These are phyloP conservation scores for Tricholoma hemisulphureum DNA, from an alignment of 768 basidiomycete species.

Conservation along the genomic window DNA sequence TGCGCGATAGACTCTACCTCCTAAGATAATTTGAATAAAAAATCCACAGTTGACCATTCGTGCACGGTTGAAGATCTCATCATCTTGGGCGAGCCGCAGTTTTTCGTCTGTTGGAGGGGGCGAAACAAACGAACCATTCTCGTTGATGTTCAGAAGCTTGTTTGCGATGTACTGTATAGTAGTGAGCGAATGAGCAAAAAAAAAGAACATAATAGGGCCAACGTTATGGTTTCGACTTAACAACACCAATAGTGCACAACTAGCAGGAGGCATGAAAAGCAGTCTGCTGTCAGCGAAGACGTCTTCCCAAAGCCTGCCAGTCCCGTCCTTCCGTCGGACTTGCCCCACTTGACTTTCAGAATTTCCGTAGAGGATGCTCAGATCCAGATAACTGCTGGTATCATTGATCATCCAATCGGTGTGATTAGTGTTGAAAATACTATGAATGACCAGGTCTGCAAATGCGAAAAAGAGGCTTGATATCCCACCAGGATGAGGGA, in stretches of 20 bases:
- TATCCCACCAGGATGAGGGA: conserved; percentile 64
- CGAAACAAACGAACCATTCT: conserved; percentile 46
- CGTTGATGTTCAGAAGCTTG: conserved; percentile 68
- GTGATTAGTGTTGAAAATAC: conserved; percentile 60
- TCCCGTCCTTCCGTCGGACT: conserved; percentile 63
- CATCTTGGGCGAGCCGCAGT: conserved; percentile 50
- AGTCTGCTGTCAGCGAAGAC: conserved; percentile 67
- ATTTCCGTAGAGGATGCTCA: conserved; percentile 72
- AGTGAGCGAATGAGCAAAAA: conserved; percentile 3
- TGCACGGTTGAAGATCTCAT: conserved; percentile 74
- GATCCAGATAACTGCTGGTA: conserved; percentile 72
- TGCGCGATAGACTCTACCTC: conserved; percentile 31
- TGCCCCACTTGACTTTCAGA: conserved; percentile 43
- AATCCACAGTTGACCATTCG: conserved; percentile 72
- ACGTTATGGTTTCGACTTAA: conserved; percentile 76
- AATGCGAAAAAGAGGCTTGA: conserved; percentile 78
- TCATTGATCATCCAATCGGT: conserved; percentile 54
- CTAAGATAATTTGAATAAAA: conserved; percentile 69
- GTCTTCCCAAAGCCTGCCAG: conserved; percentile 66
- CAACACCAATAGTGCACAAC: conserved; percentile 65
- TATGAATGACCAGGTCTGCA: conserved; percentile 74
- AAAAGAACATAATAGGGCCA: conserved; percentile 20
- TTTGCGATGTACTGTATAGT: conserved; percentile 62
- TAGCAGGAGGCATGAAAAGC: conserved; percentile 70
- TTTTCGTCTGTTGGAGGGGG: conserved; percentile 23